These are phyloP conservation scores for Hanseniaspora hatyaiensis DNA, from an alignment of 805 yeast species.

Conservation along the genomic window DNA sequence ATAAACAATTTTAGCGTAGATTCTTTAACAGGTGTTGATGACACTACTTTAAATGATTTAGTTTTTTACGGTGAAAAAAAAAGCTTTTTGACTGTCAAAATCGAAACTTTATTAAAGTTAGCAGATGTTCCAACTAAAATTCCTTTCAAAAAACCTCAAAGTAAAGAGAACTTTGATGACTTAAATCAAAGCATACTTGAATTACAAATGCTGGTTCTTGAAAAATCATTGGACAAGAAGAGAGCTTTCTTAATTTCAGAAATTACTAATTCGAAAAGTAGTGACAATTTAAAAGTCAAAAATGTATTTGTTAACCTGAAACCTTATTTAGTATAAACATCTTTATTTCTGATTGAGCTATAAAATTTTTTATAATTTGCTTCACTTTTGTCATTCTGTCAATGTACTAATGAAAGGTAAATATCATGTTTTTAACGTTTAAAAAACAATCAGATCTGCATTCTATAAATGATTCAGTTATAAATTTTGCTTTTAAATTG, in stretches of 20 bases:
- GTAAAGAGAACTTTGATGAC: background rate
- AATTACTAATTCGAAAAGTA: background rate
- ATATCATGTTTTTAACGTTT: too few species aligned
- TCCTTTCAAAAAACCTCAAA: background rate
- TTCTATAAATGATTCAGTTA: too few species aligned
- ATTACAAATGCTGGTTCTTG: slow-evolving; percentile 22
- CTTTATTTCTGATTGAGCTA: too few species aligned
- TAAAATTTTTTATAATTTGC: background rate
- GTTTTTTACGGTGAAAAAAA: background rate
- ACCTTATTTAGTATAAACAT: background rate
- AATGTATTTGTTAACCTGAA: slow-evolving; percentile 14
- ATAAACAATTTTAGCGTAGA: too few species aligned
- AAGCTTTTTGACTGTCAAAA: background rate
- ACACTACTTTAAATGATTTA: background rate
- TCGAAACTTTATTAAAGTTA: background rate
- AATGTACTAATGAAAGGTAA: too few species aligned
- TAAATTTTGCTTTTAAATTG: too few species aligned
- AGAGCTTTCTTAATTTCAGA: slow-evolving; percentile 9
- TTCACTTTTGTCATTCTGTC: too few species aligned
- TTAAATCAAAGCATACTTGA: slow-evolving; percentile 18
- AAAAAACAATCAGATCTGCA: too few species aligned
- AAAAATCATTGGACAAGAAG: slow-evolving; percentile 7
- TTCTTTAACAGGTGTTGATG: too few species aligned
- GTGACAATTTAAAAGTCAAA: slow-evolving; percentile 4
- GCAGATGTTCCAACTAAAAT: slow-evolving; percentile 6